Percentiles rank a stretch among this genome's conserved stretches.
Conservation (phyloP, 768 basidiomycete genomes). For the Amanita rimosa region DNA sequence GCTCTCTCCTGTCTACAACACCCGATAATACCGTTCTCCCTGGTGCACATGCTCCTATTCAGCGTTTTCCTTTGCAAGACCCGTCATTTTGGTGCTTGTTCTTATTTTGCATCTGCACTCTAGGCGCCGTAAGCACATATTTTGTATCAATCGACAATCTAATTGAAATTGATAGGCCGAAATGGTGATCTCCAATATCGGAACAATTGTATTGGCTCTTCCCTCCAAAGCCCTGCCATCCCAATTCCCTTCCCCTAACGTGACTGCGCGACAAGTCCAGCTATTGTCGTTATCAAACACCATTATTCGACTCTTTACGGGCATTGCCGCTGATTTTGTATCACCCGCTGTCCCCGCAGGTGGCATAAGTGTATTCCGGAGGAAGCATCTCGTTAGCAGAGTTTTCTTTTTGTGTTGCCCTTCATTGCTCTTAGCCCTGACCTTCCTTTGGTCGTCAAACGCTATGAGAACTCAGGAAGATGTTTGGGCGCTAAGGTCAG, state of each 20-base stretch:
- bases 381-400: slow-evolving; percentile 50
- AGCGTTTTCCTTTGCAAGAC: slow-evolving; percentile 19
- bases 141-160: neutral
- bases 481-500: slow-evolving; percentile 65
- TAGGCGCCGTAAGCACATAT: slow-evolving; percentile 52
- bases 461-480: slow-evolving; percentile 34
- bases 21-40: neutral
- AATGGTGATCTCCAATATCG: slow-evolving; percentile 79
- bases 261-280: slow-evolving; percentile 54
- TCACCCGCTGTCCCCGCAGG: slow-evolving; percentile 44
- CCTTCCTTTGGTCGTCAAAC: slow-evolving; percentile 45
- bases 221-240: slow-evolving; percentile 19
- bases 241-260: slow-evolving; percentile 16
- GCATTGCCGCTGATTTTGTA: slow-evolving; percentile 61
- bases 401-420: slow-evolving; percentile 45
- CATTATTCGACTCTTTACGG: slow-evolving; percentile 51
- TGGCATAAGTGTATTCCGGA: slow-evolving; percentile 22
- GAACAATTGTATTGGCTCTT: slow-evolving; percentile 61
- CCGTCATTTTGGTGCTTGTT: slow-evolving; percentile 55
- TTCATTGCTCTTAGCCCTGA: slow-evolving; percentile 33
- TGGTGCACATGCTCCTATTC: neutral
- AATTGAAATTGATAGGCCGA: slow-evolving; percentile 36
- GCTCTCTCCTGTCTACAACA: slow-evolving; percentile 13
- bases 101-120: slow-evolving; percentile 34
- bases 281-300: slow-evolving; percentile 66